Evolutionary conservation across 768 basidiomycete genomes (phyloP), one percentile per base, ranked within the genome.

Genomic region (Daedalea quercina): DNA sequence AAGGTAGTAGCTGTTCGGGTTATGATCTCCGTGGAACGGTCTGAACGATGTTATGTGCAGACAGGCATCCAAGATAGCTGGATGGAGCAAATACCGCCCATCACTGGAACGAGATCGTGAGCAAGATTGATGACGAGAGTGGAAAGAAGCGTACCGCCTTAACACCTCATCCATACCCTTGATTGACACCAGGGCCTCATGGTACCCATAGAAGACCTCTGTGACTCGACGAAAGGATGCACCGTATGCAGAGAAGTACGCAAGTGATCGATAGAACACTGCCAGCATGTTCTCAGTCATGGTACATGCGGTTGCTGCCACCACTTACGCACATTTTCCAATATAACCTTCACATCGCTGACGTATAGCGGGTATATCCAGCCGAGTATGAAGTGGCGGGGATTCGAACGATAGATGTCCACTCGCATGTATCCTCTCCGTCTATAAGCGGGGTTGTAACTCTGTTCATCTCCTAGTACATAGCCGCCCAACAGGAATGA

Each of bases 41-140:
- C 61, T 64, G 51, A 69, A 67, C 1, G 68, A 60, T 4, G 63
- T 52, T 28, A 65, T 57, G 28, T 73, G 72, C 9, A 74, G 42
- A 34, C 66, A 67, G 1, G 68, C 64, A 51, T 74, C 73, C 8
- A 75, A 52, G n/a, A 72, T 65, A 2, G 70, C 69, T 1, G 72
- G 71, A 33, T 51, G 50, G 3, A 51, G 26, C 7, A 23, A 11
- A 43, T 51, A 51, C 7, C 24, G 12, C 3, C 26, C 41, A 20
- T 19, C 17, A 28, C 50, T 51, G 12, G 20, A 3, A 23, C 17
- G 17, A 11, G 28, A 31, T 26, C 25, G 25, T 3, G 13, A 15
- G 44, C 15, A 34, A n/a, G 4, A 25, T 33, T 15, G 13, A 22
- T 19, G 15, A 17, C 9, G 25, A 31, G 19, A 15, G 17, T 6